A percentile compares a stretch with the other conserved stretches of the same genome.
Evolutionary conservation across 2,329 filamentous ascomycete species (phyloP).

Genomic region (Neofusicoccum cordaticola): DNA sequence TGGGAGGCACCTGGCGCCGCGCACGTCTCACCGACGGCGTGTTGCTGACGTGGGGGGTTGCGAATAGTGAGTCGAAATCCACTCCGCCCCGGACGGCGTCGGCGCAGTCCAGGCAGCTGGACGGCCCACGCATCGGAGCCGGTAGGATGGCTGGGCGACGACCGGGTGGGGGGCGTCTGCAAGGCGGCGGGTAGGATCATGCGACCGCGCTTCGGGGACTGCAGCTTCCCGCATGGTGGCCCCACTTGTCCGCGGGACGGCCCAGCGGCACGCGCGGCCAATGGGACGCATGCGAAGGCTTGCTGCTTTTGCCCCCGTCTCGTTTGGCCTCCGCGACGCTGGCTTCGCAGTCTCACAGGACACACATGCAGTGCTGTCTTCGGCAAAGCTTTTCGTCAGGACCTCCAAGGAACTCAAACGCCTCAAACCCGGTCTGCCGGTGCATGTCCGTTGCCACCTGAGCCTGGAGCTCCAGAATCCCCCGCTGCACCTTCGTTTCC

Average conservation of each 20-base stretch:
- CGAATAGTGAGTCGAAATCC: background rate
- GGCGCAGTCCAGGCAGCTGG: background rate
- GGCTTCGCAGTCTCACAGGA: too few relatives aligned
- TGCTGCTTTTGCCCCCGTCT: background rate
- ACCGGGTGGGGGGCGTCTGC: background rate
- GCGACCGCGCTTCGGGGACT: background rate
- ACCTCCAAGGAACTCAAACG: too few relatives aligned
- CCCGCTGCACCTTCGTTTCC: background rate
- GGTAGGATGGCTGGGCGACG: background rate
- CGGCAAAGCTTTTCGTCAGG: too few relatives aligned
- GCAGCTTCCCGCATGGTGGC: slow-evolving; percentile 7
- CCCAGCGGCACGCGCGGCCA: background rate
- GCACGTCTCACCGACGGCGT: background rate
- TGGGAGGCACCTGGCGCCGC: background rate
- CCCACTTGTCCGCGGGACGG: slow-evolving; percentile 2
- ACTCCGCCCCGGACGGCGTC: background rate
- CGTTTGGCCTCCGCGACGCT: too few relatives aligned
- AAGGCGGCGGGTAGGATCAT: background rate
- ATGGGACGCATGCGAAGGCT: background rate
- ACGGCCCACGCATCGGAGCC: background rate
- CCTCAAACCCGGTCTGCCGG: too few relatives aligned
- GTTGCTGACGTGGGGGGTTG: background rate
- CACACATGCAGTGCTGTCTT: too few relatives aligned
- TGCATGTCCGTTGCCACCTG: background rate
- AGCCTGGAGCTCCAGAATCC: background rate